Percentiles rank a stretch among this genome's conserved stretches.
These are phyloP conservation scores for Microcos paniculata DNA, from an alignment of 345 rosid species.

Conservation along the genomic window DNA sequence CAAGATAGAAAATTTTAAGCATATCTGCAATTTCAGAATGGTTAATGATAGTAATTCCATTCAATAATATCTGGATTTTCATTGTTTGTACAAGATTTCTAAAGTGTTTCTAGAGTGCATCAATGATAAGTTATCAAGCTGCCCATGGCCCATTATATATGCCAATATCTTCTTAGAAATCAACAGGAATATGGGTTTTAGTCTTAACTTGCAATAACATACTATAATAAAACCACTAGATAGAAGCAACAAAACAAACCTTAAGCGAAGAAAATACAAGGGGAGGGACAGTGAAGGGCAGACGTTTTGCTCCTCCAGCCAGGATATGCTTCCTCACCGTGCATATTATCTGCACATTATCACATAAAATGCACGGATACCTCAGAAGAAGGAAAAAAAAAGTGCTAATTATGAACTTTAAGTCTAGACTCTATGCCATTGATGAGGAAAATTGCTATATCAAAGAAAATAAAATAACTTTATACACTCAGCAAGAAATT, in stretches of 20 bases:
- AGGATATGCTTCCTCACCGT: slow-evolving; percentile 78
- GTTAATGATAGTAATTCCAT: slow-evolving; percentile 7
- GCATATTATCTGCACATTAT: slow-evolving; percentile 69
- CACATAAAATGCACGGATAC: not conserved
- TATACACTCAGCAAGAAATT: not conserved
- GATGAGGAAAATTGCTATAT: not conserved
- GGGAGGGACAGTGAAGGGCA: slow-evolving; percentile 91
- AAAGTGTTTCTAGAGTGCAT: not conserved
- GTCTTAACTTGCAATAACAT: not conserved
- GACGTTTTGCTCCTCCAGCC: slow-evolving; percentile 88
- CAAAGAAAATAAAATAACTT: not conserved
- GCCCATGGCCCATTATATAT: not conserved
- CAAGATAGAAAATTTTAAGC: not conserved
- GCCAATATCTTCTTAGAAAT: not conserved
- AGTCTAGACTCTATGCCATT: not conserved
- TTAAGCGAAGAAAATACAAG: slow-evolving; percentile 59
- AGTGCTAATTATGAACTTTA: not conserved
- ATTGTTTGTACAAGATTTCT: not conserved
- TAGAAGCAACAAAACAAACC: slow-evolving; percentile 46
- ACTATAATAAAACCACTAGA: not conserved
- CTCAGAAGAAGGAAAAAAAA: not conserved
- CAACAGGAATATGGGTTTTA: not conserved
- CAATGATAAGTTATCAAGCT: not conserved
- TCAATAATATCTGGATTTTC: slow-evolving; percentile 13
- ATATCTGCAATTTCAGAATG: not conserved